phyloP scores from a whole-genome alignment of 805 yeast genomes.

The Candida lessepsii region DNA sequence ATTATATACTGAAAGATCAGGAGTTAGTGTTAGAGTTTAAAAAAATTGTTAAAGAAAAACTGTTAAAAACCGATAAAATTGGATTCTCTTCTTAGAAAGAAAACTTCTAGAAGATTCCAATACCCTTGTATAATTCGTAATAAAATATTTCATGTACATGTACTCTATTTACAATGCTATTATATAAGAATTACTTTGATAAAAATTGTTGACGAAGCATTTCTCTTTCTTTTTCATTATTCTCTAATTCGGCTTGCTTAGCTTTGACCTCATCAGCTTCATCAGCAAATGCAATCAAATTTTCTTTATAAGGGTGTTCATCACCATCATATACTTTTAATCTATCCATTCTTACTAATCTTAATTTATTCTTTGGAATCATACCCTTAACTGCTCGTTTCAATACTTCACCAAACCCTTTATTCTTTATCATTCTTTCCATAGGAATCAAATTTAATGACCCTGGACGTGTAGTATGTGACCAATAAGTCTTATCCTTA shows the following conservation, averaged over 20 bases:
- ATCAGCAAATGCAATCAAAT: slow-evolving; percentile 82
- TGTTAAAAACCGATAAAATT: not conserved
- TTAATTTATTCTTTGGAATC: slow-evolving; percentile 88
- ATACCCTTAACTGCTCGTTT: slow-evolving; percentile 89
- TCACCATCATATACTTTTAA: slow-evolving; percentile 85
- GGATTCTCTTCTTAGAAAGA: too few species aligned
- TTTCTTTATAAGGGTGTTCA: slow-evolving; percentile 81
- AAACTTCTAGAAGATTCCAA: not conserved
- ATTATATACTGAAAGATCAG: slow-evolving; percentile 89
- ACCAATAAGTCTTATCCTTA: slow-evolving; percentile 78
- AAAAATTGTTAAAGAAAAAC: not conserved
- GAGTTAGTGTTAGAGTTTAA: slow-evolving; percentile 40
- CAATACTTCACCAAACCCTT: slow-evolving; percentile 86
- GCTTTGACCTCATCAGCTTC: slow-evolving; percentile 55
- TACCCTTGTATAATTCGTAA: slow-evolving; percentile 6
- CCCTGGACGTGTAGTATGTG: slow-evolving; percentile 90
- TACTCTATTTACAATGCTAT: slow-evolving; percentile 13
- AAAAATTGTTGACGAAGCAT: slow-evolving; percentile 37
- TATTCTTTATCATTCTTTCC: slow-evolving; percentile 69
- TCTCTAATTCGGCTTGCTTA: slow-evolving; percentile 40
- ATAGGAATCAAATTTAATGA: slow-evolving; percentile 79
- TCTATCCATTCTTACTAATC: slow-evolving; percentile 77
- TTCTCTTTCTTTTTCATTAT: slow-evolving; percentile 29
- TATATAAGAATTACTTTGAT: slow-evolving; percentile 18
- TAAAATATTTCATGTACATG: slow-evolving; percentile 9